Conservation (phyloP, 306 rosid genomes). For the Acacia crassicarpa region DNA sequence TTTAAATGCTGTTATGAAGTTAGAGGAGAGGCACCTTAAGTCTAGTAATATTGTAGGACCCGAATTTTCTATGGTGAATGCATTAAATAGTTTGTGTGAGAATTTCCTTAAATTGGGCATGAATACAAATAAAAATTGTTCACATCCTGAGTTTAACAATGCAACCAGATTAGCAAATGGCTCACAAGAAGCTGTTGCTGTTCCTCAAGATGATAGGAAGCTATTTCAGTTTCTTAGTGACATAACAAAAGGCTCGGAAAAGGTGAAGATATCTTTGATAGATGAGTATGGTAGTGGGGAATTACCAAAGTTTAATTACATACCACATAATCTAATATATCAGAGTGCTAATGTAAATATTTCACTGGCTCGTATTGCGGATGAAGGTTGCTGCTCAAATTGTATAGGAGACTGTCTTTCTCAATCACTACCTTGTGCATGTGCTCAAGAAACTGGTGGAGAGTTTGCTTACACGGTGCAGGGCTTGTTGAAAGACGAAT, state of each 20-base stretch:
- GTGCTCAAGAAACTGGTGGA: conserved; percentile 94
- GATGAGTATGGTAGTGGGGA: conserved; percentile 54
- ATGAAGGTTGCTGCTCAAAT: conserved; percentile 71
- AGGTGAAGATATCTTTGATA: conserved; percentile 59
- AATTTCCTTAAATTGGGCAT: conserved; percentile 40
- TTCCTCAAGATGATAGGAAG: conserved; percentile 28
- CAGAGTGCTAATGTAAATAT: conserved; percentile 74
- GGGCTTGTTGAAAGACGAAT: conserved; percentile 72
- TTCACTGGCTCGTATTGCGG: conserved; percentile 83
- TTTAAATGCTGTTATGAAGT: conserved; percentile 36
- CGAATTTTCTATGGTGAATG: conserved; percentile 36
- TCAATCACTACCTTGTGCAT: conserved; percentile 73
- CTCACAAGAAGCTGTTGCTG: conserved; percentile 28
- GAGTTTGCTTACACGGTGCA: conserved; percentile 77
- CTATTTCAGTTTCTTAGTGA: conserved; percentile 38
- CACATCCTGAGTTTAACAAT: conserved; percentile 29
- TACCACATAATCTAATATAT: conserved; percentile 62
- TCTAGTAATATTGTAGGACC: conserved; percentile 21
- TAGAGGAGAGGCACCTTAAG: conserved; percentile 43
- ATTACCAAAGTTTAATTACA: conserved; percentile 75
- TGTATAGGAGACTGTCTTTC: conserved; percentile 80
- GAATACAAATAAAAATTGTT: conserved; percentile 20
- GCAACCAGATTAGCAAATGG: conserved; percentile 3
- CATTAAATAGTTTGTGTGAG: conserved; percentile 43
- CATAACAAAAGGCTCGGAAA: conserved; percentile 79